These are phyloP conservation scores for Barnettozyma vustinii DNA, from an alignment of 805 yeast genomes.

Conservation along the genomic window DNA sequence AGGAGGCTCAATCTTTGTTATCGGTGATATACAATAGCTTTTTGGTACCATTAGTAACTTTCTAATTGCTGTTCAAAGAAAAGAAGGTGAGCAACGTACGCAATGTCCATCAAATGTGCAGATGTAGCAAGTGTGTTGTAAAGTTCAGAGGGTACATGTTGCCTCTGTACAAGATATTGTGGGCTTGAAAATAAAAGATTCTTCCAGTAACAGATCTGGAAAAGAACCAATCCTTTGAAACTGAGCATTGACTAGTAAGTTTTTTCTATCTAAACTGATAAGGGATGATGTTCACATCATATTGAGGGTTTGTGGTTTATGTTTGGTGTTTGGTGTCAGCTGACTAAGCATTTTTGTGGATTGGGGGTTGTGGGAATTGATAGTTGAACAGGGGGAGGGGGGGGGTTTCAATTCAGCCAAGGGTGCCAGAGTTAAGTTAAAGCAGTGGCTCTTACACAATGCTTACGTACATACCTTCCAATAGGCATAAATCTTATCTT, in stretches of 20 bases:
- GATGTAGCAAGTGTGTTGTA: conserved; percentile 11
- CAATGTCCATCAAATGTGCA: conserved; percentile 24
- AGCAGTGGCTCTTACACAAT: no score
- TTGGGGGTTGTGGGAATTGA: no score
- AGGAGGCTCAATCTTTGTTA: conserved; percentile 17
- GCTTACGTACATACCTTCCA: no score
- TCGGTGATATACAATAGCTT: conserved; percentile 22
- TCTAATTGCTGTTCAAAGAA: neutral
- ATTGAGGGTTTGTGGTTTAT: neutral
- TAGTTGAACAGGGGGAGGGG: no score
- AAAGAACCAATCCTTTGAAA: neutral
- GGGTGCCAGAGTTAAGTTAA: no score
- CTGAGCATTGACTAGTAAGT: neutral
- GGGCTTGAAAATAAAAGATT: neutral
- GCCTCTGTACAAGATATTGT: neutral
- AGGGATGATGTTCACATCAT: neutral
- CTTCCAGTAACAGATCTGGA: neutral
- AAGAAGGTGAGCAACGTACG: conserved; percentile 10
- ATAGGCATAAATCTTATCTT: no score
- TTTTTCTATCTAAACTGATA: neutral
- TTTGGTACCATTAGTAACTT: neutral
- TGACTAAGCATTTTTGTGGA: neutral
- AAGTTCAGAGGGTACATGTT: conserved; percentile 9
- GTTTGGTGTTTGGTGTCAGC: neutral
- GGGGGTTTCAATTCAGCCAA: no score